phyloP scores from a whole-genome alignment of 148 eudicot species.

The Spergularia marina region DNA sequence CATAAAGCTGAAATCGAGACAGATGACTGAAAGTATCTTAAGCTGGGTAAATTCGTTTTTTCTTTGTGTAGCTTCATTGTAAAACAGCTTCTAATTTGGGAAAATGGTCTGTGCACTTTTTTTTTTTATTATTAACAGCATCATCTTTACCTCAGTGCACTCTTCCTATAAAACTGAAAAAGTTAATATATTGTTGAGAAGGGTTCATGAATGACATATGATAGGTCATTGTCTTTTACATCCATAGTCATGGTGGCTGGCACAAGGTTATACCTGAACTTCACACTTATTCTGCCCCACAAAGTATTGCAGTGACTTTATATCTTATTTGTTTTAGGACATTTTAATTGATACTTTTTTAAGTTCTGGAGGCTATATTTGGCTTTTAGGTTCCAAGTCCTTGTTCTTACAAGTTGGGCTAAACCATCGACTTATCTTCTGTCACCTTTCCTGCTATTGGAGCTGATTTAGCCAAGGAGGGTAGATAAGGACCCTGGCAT shows the following conservation, averaged over 20 bases:
- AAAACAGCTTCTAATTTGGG: too few species aligned
- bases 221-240: not conserved
- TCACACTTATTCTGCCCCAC: not conserved
- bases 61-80: too few species aligned
- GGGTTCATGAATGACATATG: not conserved
- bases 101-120: too few species aligned
- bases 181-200: not conserved
- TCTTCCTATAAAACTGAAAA: not conserved
- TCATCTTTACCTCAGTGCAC: too few species aligned
- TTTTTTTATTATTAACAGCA: too few species aligned
- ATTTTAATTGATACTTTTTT: not conserved
- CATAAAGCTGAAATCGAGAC: too few species aligned
- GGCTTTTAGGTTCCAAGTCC: not conserved
- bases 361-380: not conserved
- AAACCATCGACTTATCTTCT: not conserved
- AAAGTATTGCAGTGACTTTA: not conserved
- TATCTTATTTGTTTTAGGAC: not conserved
- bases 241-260: not conserved
- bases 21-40: too few species aligned
- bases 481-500: constrained; percentile 3
- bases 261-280: not conserved
- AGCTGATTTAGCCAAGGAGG: not conserved
- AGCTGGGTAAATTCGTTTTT: too few species aligned
- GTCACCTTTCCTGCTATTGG: not conserved
- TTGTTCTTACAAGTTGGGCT: not conserved